Percentiles rank a stretch among this genome's conserved stretches.
Conservation (phyloP, 2,329 filamentous ascomycete genomes). For the Emergomyces orientalis region DNA sequence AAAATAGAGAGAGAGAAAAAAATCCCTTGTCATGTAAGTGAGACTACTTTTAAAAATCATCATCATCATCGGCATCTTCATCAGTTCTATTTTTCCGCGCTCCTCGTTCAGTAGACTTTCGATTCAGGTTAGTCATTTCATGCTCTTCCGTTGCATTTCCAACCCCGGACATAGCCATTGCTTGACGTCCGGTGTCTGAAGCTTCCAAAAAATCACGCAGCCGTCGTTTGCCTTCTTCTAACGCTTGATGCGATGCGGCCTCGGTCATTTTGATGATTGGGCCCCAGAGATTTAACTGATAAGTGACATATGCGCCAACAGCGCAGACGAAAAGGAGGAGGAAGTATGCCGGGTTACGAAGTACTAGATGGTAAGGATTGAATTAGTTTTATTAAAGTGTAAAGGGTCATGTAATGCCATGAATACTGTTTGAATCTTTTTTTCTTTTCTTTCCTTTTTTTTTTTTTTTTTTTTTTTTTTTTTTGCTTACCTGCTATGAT, state of each 20-base stretch:
- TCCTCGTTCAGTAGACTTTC: background rate
- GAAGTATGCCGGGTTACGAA: constrained; percentile 90
- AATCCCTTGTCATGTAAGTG: no score
- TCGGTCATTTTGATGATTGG: constrained; percentile 94
- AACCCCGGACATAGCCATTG: constrained; percentile 61
- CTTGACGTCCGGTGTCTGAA: constrained; percentile 75
- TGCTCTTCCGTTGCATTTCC: constrained; percentile 42
- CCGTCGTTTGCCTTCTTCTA: constrained; percentile 86
- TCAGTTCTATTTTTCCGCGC: background rate
- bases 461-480: no score
- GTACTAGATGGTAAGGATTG: constrained; percentile 48
- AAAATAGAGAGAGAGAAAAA: background rate
- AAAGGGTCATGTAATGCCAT: background rate
- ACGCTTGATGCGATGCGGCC: constrained; percentile 72
- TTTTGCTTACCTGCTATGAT: constrained; percentile 75
- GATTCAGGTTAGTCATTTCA: constrained; percentile 44
- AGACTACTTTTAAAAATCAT: background rate
- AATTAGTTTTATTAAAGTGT: background rate
- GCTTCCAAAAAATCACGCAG: constrained; percentile 82
- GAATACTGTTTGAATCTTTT: no score
- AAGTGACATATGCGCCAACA: constrained; percentile 76
- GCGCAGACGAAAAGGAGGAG: constrained; percentile 70
- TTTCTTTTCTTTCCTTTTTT: no score
- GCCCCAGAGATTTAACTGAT: constrained; percentile 88
- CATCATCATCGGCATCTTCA: background rate